phyloP scores from a whole-genome alignment of 495 filamentous ascomycete species.

The Geopyxis carbonaria region DNA sequence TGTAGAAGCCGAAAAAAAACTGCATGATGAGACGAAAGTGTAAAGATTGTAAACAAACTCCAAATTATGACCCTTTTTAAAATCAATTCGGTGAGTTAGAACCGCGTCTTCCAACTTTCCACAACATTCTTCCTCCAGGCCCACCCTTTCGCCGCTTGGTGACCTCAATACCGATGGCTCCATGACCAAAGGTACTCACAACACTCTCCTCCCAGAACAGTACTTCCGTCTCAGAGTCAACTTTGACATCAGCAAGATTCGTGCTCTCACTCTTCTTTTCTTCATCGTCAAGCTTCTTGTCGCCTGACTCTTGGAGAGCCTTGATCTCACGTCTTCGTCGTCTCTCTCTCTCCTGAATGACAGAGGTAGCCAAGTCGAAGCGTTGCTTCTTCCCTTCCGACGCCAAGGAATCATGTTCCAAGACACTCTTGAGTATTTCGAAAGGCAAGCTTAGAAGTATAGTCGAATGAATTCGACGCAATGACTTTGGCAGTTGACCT shows the following conservation, averaged over 20 bases:
- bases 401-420: constrained; percentile 20
- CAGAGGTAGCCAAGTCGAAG: constrained; percentile 19
- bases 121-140: constrained; percentile 15
- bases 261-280: neutral
- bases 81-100: too few relatives aligned
- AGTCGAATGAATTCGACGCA: constrained; percentile 15
- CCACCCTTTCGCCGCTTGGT: constrained; percentile 19
- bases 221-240: constrained; percentile 6
- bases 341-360: constrained; percentile 21
- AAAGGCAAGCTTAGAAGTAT: constrained; percentile 20
- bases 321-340: constrained; percentile 18
- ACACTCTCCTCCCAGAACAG: constrained; percentile 22
- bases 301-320: constrained; percentile 4
- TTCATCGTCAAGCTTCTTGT: neutral
- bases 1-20: too few relatives aligned
- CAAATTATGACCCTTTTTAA: too few relatives aligned
- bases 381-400: constrained; percentile 13
- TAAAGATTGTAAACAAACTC: too few relatives aligned
- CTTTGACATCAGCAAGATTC: neutral
- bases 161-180: constrained; percentile 19
- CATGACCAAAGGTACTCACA: constrained; percentile 21
- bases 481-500: neutral
- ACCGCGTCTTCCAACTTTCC: constrained; percentile 16
- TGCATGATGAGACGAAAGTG: too few relatives aligned
- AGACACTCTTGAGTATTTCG: constrained; percentile 13